phyloP scores from a whole-genome alignment of 2,329 filamentous ascomycete genomes.

The Epichloe sibirici region DNA sequence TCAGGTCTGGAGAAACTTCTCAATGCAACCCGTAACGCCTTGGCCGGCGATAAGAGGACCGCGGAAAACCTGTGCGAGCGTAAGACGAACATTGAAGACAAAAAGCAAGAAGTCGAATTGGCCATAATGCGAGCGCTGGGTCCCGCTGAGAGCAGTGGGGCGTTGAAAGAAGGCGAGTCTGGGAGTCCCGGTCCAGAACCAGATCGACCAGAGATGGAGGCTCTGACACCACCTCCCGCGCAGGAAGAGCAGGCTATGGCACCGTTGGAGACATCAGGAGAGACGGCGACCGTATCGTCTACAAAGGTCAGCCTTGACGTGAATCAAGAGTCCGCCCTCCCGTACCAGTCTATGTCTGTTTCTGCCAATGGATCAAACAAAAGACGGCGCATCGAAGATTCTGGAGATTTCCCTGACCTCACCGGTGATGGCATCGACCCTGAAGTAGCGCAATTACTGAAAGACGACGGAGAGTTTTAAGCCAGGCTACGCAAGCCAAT shows the following conservation, averaged over 20 bases:
- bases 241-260: slow-evolving; percentile 22
- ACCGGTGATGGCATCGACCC: slow-evolving; percentile 44
- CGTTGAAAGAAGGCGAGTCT: slow-evolving; percentile 34
- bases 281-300: slow-evolving; percentile 5
- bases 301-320: slow-evolving; percentile 26
- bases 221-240: slow-evolving; percentile 67
- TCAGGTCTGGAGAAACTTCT: slow-evolving; percentile 73
- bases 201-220: slow-evolving; percentile 71
- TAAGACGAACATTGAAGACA: slow-evolving; percentile 61
- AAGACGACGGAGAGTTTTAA: slow-evolving; percentile 20
- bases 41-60: slow-evolving; percentile 57
- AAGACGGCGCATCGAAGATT: slow-evolving; percentile 39
- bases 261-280: slow-evolving; percentile 8
- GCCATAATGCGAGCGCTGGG: slow-evolving; percentile 78
- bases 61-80: slow-evolving; percentile 52
- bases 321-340: slow-evolving; percentile 26
- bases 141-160: slow-evolving; percentile 39
- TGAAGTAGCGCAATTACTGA: slow-evolving; percentile 44
- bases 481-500: slow-evolving; percentile 5
- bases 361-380: slow-evolving; percentile 43
- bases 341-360: slow-evolving; percentile 37
- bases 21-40: slow-evolving; percentile 54
- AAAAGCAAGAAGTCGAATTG: slow-evolving; percentile 81
- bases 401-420: slow-evolving; percentile 41
- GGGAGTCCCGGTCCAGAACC: slow-evolving; percentile 43